Evolutionary conservation across 805 yeast species (phyloP).

Genomic region (Candida boidinii): DNA sequence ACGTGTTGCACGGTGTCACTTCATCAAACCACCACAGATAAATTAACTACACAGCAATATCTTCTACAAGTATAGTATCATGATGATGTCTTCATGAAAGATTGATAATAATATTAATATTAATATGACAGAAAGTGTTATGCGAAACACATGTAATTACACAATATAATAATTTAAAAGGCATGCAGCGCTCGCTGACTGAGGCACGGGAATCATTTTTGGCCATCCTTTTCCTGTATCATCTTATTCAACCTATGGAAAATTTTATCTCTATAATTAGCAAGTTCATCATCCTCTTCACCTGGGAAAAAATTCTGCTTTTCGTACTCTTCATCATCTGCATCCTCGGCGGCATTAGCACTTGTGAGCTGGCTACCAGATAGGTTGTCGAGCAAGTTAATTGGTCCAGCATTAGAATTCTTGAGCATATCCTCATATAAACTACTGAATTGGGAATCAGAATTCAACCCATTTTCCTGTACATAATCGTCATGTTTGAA

Average conservation of each 20-base stretch:
- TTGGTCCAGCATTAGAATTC: constrained; percentile 5
- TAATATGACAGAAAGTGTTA: too few relatives aligned
- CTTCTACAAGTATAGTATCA: too few relatives aligned
- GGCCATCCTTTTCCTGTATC: constrained; percentile 32
- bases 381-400: not conserved
- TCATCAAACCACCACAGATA: too few relatives aligned
- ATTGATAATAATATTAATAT: too few relatives aligned
- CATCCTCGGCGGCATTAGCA: constrained; percentile 7
- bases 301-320: constrained; percentile 48
- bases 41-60: too few relatives aligned
- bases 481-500: constrained; percentile 20
- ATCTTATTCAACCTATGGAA: constrained; percentile 48
- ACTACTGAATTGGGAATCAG: constrained; percentile 22
- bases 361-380: constrained; percentile 9
- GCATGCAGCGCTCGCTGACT: too few relatives aligned
- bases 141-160: too few relatives aligned
- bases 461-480: constrained; percentile 20
- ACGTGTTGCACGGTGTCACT: too few relatives aligned
- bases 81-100: too few relatives aligned
- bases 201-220: too few relatives aligned
- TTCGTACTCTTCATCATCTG: constrained; percentile 20
- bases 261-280: constrained; percentile 54
- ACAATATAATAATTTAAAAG: too few relatives aligned
- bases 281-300: constrained; percentile 53
- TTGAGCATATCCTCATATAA: constrained; percentile 17